Base-by-base conservation (phyloP, 306 rosid genomes). In the Inga laurina region DNA sequence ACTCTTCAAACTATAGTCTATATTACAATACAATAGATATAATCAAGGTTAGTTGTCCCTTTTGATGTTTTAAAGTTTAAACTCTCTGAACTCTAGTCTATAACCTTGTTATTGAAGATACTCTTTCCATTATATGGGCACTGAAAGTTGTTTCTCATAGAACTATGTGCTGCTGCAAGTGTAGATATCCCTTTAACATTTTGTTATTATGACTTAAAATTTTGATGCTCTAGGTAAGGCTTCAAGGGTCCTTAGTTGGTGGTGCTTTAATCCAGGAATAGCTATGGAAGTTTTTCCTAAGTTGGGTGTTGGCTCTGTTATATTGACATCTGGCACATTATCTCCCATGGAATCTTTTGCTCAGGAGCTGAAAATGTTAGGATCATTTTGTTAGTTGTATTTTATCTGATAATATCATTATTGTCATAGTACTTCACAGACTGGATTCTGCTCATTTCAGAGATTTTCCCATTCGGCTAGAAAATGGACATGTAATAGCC, bases 341-440 rank as follows among this genome's bases (percentile, higher is more conserved):
- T 91, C 99, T 67, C 99, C 98, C 44, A 72, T 95, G 91, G 99
- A 92, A 79, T 93, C 99, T 59, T 95, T 95, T 88, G 99, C 98
- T 3, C 86, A 87, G 88, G 99, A 93, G 84, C 84, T 93, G 81
- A 95, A 92, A 86, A 78, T 95, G 99, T 93, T 84, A 87, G 91
- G 61, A 59, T 65, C 85, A 76, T 71, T 80, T 80, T 78, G 56
- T 76, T 59, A 18, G 49, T 37, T 87, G 48, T 67, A 64, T 76
- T 81, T 65, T 82, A 79, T 84, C 82, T 61, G 66, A 72, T 62
- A 65, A 16, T 88, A 79, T 67, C 6, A 70, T 72, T 74, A 82
- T n/a, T 71, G 79, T 81, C 76, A 62, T 70, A 44, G 61, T 82
- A 77, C 64, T 76, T 83, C 79, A 84, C 37, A 34, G 24, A 66